A percentile compares a stretch with the other conserved stretches of the same genome.
phyloP scores from a whole-genome alignment of 1,139 yeast species.

The Suhomyces chickasaworum region DNA sequence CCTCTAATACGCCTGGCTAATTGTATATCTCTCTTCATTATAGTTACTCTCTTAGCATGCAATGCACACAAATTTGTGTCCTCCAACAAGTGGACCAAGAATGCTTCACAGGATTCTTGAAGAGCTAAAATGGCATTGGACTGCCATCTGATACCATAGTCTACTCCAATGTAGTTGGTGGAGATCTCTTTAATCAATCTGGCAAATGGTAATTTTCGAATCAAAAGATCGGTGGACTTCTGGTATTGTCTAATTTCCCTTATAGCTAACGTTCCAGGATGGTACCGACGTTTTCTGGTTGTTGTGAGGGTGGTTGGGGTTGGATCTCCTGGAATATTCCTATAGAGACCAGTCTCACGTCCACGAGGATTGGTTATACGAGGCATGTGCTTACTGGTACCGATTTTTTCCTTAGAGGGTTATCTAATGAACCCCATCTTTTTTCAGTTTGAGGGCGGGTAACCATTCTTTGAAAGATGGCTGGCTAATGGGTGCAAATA shows the following conservation, averaged over 20 bases:
- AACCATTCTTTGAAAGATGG: constrained; percentile 10
- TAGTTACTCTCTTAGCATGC: constrained; percentile 92
- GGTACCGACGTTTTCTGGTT: constrained; percentile 51
- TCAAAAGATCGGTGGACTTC: constrained; percentile 70
- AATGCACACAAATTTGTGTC: constrained; percentile 90
- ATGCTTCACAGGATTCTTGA: constrained; percentile 94
- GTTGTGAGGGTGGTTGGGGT: constrained; percentile 24
- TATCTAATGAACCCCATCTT: constrained; percentile 3
- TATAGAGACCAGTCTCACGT: constrained; percentile 40
- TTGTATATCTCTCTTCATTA: constrained; percentile 92
- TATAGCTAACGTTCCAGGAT: constrained; percentile 75
- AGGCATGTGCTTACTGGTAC: constrained; percentile 4
- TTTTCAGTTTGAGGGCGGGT: constrained; percentile 8
- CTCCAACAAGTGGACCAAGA: constrained; percentile 78
- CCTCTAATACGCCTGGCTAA: constrained; percentile 90
- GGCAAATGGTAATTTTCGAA: constrained; percentile 90
- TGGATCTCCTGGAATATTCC: constrained; percentile 44
- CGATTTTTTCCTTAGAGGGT: constrained; percentile 2
- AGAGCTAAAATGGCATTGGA: constrained; percentile 83
- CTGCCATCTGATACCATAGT: constrained; percentile 81
- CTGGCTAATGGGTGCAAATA: constrained; percentile 9
- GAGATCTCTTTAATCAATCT: constrained; percentile 82
- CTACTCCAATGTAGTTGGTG: constrained; percentile 60
- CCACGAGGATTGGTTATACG: constrained; percentile 17
- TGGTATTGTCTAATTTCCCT: constrained; percentile 81